Conservation (phyloP, 192 early-diverging fungal genomes). For the Gaertneriomyces sp. region DNA sequence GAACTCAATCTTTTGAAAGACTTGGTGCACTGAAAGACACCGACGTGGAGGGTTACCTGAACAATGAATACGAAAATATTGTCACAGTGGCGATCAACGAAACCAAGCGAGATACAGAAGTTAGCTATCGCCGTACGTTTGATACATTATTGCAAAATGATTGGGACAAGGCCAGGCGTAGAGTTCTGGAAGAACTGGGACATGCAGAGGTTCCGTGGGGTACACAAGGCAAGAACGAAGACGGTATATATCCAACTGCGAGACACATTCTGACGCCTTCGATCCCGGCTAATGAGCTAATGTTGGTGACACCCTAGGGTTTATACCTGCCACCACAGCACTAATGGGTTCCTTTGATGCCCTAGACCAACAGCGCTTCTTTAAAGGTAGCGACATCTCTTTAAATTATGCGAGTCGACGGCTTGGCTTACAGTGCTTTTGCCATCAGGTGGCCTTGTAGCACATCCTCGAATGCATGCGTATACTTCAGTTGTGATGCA, state of each 20-base stretch:
- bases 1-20: slow-evolving; percentile 70
- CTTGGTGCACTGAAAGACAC: slow-evolving; percentile 73
- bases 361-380: too few relatives aligned
- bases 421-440: background rate
- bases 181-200: slow-evolving; percentile 82
- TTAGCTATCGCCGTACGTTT: slow-evolving; percentile 66
- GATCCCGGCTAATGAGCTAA: background rate
- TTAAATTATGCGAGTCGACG: too few relatives aligned
- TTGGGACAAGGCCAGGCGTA: slow-evolving; percentile 71
- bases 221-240: slow-evolving; percentile 1
- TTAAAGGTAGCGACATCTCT: too few relatives aligned
- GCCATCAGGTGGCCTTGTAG: slow-evolving; percentile 2
- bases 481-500: slow-evolving; percentile 47
- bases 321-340: background rate
- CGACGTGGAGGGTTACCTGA: slow-evolving; percentile 76
- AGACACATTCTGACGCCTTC: too few relatives aligned
- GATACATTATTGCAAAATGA: slow-evolving; percentile 54
- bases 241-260: too few relatives aligned
- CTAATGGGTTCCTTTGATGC: too few relatives aligned
- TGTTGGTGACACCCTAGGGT: background rate
- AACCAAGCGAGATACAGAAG: slow-evolving; percentile 46
- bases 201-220: slow-evolving; percentile 38
- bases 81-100: slow-evolving; percentile 72
- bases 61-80: slow-evolving; percentile 70
- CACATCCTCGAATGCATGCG: slow-evolving; percentile 14